phyloP scores from a whole-genome alignment of 2,329 filamentous ascomycete genomes.

The Pleurostoma richardsiae region DNA sequence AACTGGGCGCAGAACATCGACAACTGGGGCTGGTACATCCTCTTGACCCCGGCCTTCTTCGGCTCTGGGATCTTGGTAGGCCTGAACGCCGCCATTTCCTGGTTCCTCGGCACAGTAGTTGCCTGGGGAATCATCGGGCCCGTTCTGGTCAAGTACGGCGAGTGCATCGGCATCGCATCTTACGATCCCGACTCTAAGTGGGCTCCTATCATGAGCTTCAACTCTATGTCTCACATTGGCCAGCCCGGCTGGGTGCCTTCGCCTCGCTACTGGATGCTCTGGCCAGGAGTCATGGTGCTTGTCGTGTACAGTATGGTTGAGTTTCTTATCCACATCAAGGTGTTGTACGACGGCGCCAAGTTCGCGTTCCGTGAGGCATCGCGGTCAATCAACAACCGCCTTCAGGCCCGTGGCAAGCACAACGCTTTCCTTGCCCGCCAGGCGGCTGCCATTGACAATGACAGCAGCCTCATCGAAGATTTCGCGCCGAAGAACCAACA shows the following conservation, averaged over 20 bases:
- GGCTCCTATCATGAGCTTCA: conserved; percentile 30
- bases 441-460: conserved; percentile 9
- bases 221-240: conserved; percentile 22
- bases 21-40: conserved; percentile 54
- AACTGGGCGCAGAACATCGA: conserved; percentile 44
- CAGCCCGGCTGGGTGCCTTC: conserved; percentile 22
- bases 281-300: conserved; percentile 36
- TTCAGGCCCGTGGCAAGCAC: conserved; percentile 23
- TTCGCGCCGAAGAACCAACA: conserved; percentile 38
- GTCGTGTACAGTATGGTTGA: conserved; percentile 32
- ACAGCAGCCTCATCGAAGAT: conserved; percentile 40
- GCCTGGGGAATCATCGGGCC: conserved; percentile 55
- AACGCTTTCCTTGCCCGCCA: conserved; percentile 25
- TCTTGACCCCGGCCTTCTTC: conserved; percentile 55
- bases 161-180: conserved; percentile 32
- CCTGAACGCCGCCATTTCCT: conserved; percentile 52
- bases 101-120: conserved; percentile 48
- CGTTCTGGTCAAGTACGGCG: conserved; percentile 45
- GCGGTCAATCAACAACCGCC: conserved; percentile 18
- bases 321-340: conserved; percentile 31
- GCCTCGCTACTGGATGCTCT: conserved; percentile 34
- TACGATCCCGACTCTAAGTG: conserved; percentile 31
- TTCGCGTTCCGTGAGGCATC: conserved; percentile 36
- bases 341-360: conserved; percentile 31
- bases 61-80: conserved; percentile 56